Percentiles rank a stretch among this genome's conserved stretches.
phyloP scores from a whole-genome alignment of 179 eudicot genomes.

The Vitellaria paradoxa region DNA sequence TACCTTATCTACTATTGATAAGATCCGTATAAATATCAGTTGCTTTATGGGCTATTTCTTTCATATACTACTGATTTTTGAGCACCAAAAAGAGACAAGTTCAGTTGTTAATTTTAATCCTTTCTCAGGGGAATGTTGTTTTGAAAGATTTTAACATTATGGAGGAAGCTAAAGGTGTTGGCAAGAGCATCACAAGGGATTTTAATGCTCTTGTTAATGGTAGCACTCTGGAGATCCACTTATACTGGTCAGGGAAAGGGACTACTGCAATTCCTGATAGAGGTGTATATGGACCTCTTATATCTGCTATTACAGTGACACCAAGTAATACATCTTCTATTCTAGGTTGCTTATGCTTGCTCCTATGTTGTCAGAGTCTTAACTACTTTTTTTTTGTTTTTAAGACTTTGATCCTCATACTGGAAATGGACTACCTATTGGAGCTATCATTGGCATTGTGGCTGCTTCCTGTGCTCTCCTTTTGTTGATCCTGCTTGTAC shows the following conservation, averaged over 20 bases:
- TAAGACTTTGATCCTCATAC: slow-evolving; percentile 50
- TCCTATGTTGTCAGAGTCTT: background rate
- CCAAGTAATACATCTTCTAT: slow-evolving; percentile 51
- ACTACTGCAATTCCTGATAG: slow-evolving; percentile 55
- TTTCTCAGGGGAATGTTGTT: slow-evolving; percentile 47
- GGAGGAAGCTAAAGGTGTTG: slow-evolving; percentile 58
- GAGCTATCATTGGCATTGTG: slow-evolving; percentile 65
- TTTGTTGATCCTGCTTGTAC: slow-evolving; percentile 30
- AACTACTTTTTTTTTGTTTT: background rate
- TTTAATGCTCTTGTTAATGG: slow-evolving; percentile 43
- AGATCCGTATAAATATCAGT: background rate
- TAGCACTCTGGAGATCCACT: slow-evolving; percentile 62
- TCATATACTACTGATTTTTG: background rate
- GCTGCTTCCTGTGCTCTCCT: slow-evolving; percentile 42
- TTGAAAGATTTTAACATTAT: slow-evolving; percentile 60
- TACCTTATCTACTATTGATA: background rate
- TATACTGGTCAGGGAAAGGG: slow-evolving; percentile 79
- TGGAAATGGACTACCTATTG: slow-evolving; percentile 47
- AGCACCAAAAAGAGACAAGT: background rate
- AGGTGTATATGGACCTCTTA: slow-evolving; percentile 82
- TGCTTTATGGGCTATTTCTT: background rate
- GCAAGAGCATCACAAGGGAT: slow-evolving; percentile 37
- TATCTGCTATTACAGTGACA: slow-evolving; percentile 75
- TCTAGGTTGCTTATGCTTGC: background rate
- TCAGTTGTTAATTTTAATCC: background rate